phyloP scores from a whole-genome alignment of 768 basidiomycete genomes.

The Lactarius deliciosus region DNA sequence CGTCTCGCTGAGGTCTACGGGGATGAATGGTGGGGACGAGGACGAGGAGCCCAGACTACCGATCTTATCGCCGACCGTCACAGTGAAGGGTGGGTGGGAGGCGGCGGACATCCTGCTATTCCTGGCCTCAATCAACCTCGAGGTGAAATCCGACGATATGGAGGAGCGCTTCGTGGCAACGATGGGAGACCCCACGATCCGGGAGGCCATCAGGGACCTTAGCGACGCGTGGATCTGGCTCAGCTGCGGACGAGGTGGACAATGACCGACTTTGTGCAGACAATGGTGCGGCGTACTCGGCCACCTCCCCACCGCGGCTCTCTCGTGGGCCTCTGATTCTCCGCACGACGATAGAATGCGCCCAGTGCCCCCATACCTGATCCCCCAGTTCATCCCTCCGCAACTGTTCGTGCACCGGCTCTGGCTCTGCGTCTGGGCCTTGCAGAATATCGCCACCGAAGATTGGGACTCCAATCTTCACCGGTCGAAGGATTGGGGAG shows the following conservation, averaged over 20 bases:
- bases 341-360: background rate
- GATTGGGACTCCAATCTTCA: background rate
- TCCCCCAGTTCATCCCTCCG: slow-evolving; percentile 14
- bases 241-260: slow-evolving; percentile 10
- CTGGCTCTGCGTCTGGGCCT: slow-evolving; percentile 11
- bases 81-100: slow-evolving; percentile 7
- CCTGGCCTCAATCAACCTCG: background rate
- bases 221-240: slow-evolving; percentile 12
- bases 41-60: slow-evolving; percentile 10
- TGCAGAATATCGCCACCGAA: background rate
- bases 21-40: background rate
- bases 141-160: slow-evolving; percentile 8
- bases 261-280: background rate
- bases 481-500: background rate
- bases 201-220: slow-evolving; percentile 4
- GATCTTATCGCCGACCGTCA: slow-evolving; percentile 5
- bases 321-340: background rate
- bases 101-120: slow-evolving; percentile 2
- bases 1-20: background rate
- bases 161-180: background rate
- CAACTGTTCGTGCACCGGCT: slow-evolving; percentile 7
- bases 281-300: slow-evolving; percentile 1
- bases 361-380: background rate
- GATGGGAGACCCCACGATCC: too few species aligned
- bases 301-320: slow-evolving; percentile 12